These are phyloP conservation scores for Trypanosoma scelopori DNA, from an alignment of 208 protist genomes.

Conservation along the genomic window DNA sequence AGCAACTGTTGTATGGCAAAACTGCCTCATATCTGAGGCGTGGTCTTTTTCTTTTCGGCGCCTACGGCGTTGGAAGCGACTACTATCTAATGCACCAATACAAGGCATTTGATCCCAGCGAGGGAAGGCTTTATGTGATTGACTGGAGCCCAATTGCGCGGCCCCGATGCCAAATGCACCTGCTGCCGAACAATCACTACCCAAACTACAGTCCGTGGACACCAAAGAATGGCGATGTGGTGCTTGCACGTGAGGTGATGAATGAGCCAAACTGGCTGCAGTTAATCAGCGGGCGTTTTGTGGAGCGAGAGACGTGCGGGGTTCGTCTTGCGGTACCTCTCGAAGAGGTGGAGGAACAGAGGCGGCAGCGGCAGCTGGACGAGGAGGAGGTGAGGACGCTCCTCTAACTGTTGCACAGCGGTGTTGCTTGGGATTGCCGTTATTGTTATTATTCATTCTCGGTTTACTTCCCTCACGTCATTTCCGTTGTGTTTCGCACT, in stretches of 20 bases:
- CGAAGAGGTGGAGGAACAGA: constrained; percentile 38
- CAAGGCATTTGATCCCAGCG: constrained; percentile 60
- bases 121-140: constrained; percentile 63
- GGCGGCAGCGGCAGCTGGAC: constrained; percentile 9
- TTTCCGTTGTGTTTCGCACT: too few relatives aligned
- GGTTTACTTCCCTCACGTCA: background rate
- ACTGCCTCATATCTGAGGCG: constrained; percentile 62
- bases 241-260: constrained; percentile 67
- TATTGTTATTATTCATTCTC: background rate
- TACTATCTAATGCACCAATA: constrained; percentile 88
- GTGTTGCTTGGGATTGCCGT: too few relatives aligned
- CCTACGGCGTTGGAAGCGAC: constrained; percentile 69
- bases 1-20: constrained; percentile 66
- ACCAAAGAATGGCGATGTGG: constrained; percentile 77
- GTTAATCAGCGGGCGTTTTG: constrained; percentile 79
- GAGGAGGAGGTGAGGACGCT: constrained; percentile 14
- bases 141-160: constrained; percentile 81
- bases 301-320: constrained; percentile 81
- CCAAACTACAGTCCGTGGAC: constrained; percentile 87
- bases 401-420: constrained; percentile 5
- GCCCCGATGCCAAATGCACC: constrained; percentile 66
- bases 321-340: constrained; percentile 59
- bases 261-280: constrained; percentile 74
- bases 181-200: constrained; percentile 80
- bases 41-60: constrained; percentile 51